These are phyloP conservation scores for Salix brachista DNA, from an alignment of 345 rosid species.

Conservation along the genomic window DNA sequence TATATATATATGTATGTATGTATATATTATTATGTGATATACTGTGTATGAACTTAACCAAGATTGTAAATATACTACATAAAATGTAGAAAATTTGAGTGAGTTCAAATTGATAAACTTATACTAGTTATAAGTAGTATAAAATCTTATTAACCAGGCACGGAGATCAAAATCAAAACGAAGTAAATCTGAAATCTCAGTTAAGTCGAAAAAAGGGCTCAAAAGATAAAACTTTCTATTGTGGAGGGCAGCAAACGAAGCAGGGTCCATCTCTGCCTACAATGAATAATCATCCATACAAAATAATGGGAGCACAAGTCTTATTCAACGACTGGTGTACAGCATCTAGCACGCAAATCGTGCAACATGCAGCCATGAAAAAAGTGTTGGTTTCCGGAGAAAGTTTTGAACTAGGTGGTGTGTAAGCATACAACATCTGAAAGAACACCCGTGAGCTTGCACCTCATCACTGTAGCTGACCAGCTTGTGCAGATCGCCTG, in stretches of 20 bases:
- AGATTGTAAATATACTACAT: no score
- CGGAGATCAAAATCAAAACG: no score
- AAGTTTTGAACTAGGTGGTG: background rate
- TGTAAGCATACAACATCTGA: background rate
- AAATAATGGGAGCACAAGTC: background rate
- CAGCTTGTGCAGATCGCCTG: background rate
- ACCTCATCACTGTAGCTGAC: background rate
- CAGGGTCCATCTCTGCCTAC: background rate
- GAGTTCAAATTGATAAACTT: no score
- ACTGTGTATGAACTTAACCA: no score
- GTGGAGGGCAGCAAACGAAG: background rate
- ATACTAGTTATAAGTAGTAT: no score
- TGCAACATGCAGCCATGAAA: background rate
- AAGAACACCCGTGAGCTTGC: no score
- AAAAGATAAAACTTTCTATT: background rate
- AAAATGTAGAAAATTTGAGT: no score
- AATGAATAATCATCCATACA: background rate
- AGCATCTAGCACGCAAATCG: background rate
- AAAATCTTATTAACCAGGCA: no score
- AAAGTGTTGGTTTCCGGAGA: background rate
- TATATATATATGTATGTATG: no score
- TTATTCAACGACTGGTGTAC: background rate
- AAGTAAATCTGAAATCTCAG: background rate
- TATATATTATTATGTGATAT: no score
- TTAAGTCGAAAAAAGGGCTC: background rate